A percentile compares a stretch with the other conserved stretches of the same genome.
Conservation (phyloP, 2,329 filamentous ascomycete species). For the Spiromastix sp. region DNA sequence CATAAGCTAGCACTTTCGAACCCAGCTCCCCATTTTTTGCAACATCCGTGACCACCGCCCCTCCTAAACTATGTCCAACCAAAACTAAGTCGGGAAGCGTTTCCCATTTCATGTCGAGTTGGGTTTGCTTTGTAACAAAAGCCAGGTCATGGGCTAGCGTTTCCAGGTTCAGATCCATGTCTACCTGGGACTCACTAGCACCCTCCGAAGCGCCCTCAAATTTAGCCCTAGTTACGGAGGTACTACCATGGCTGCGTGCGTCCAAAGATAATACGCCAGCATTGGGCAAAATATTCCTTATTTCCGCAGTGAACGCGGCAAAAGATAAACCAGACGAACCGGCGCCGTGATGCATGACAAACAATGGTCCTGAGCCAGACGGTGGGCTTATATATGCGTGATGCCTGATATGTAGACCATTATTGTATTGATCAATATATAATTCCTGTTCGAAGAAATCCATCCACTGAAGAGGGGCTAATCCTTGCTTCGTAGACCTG, state of each 20-base stretch:
- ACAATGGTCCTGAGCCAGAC: constrained; percentile 60
- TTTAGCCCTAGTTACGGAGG: constrained; percentile 27
- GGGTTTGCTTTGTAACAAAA: constrained; percentile 57
- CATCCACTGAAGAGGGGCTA: constrained; percentile 70
- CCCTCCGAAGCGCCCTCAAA: constrained; percentile 21
- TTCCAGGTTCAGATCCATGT: constrained; percentile 59
- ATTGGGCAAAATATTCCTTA: constrained; percentile 64
- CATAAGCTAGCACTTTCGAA: constrained; percentile 65
- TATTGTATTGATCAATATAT: constrained; percentile 44
- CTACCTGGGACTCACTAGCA: constrained; percentile 15
- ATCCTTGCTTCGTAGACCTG: constrained; percentile 23
- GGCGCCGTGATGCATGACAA: constrained; percentile 90
- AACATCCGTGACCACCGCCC: constrained; percentile 78
- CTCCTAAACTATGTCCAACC: constrained; percentile 86
- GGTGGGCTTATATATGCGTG: constrained; percentile 87
- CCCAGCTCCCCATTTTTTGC: constrained; percentile 60
- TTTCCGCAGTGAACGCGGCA: constrained; percentile 66
- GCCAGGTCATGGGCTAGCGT: constrained; percentile 65
- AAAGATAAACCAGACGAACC: constrained; percentile 91
- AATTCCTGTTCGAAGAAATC: constrained; percentile 86
- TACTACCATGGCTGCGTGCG: constrained; percentile 75
- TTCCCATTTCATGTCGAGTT: constrained; percentile 60
- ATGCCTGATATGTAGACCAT: constrained; percentile 46
- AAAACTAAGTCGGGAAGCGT: constrained; percentile 65
- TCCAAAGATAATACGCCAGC: constrained; percentile 80